phyloP scores from a whole-genome alignment of 345 rosid species.

The Gossypium arboreum region DNA sequence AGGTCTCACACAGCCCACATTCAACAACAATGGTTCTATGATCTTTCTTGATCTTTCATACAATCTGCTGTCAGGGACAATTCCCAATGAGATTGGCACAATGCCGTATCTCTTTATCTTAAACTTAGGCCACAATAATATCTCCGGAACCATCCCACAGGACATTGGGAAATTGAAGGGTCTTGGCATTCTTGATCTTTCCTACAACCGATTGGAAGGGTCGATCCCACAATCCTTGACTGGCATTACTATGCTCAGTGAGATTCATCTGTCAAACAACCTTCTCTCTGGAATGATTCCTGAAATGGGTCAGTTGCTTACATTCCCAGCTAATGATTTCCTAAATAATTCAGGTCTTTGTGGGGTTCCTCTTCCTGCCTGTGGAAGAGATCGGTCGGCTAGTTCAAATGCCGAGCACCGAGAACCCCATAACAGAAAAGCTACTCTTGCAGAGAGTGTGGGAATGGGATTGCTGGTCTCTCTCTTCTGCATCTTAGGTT shows the following conservation, averaged over 20 bases:
- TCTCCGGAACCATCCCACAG: slow-evolving; percentile 67
- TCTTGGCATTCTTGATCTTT: slow-evolving; percentile 82
- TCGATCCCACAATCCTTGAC: slow-evolving; percentile 64
- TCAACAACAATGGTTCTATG: slow-evolving; percentile 86
- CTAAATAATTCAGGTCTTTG: slow-evolving; percentile 80
- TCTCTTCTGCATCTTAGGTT: slow-evolving; percentile 62
- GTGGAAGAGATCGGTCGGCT: slow-evolving; percentile 28
- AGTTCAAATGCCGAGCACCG: slow-evolving; percentile 36
- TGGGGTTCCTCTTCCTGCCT: slow-evolving; percentile 68
- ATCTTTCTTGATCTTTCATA: slow-evolving; percentile 86
- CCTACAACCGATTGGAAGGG: slow-evolving; percentile 64
- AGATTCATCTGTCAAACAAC: slow-evolving; percentile 75
- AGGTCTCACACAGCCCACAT: slow-evolving; percentile 71
- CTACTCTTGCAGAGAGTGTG: slow-evolving; percentile 67
- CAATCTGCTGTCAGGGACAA: slow-evolving; percentile 62
- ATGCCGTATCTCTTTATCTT: slow-evolving; percentile 67
- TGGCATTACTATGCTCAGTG: slow-evolving; percentile 48
- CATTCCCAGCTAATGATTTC: slow-evolving; percentile 58
- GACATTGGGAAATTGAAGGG: slow-evolving; percentile 65
- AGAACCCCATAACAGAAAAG: slow-evolving; percentile 46
- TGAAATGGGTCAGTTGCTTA: slow-evolving; percentile 71
- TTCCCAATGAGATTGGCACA: slow-evolving; percentile 80
- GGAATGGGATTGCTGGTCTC: slow-evolving; percentile 87
- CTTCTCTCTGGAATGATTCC: slow-evolving; percentile 70
- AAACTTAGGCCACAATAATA: slow-evolving; percentile 73